A percentile compares a stretch with the other conserved stretches of the same genome.
Evolutionary conservation across 495 filamentous ascomycete species (phyloP).

Genomic region (Penicillium coprophilum): DNA sequence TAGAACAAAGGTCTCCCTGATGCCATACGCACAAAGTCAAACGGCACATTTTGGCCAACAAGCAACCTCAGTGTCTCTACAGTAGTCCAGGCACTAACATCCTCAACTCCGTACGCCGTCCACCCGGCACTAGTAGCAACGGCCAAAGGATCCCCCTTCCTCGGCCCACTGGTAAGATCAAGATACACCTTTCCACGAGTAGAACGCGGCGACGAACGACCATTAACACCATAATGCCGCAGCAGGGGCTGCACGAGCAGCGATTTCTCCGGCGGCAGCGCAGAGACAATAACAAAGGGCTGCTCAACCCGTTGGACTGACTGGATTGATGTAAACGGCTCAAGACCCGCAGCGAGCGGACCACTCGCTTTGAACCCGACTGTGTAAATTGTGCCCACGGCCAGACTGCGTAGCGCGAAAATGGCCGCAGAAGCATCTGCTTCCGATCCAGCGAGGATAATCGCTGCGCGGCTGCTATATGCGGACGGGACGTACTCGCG

Average conservation of each 20-base stretch:
- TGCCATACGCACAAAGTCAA: constrained; percentile 80
- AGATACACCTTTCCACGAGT: constrained; percentile 73
- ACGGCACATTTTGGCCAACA: constrained; percentile 81
- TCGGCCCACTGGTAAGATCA: constrained; percentile 68
- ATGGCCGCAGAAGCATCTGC: constrained; percentile 73
- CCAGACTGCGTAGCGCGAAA: constrained; percentile 73
- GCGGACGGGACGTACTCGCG: constrained; percentile 80
- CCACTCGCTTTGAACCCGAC: constrained; percentile 75
- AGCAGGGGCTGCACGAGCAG: constrained; percentile 76
- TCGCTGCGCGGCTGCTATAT: constrained; percentile 69
- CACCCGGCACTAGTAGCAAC: constrained; percentile 71
- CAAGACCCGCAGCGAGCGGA: constrained; percentile 60
- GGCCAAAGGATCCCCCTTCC: constrained; percentile 64
- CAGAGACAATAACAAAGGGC: constrained; percentile 78
- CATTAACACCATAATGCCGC: constrained; percentile 56
- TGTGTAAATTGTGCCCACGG: constrained; percentile 75
- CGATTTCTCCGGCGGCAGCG: constrained; percentile 73
- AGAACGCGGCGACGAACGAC: constrained; percentile 44
- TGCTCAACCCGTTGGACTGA: constrained; percentile 71
- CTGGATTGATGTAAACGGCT: constrained; percentile 78
- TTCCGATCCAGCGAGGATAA: constrained; percentile 65
- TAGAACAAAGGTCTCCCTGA: constrained; percentile 68
- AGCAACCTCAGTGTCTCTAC: constrained; percentile 75
- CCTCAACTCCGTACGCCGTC: constrained; percentile 74
- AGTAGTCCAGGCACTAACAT: constrained; percentile 78